Conservation (phyloP, 768 basidiomycete species). For the Lactifluus pinguis region DNA sequence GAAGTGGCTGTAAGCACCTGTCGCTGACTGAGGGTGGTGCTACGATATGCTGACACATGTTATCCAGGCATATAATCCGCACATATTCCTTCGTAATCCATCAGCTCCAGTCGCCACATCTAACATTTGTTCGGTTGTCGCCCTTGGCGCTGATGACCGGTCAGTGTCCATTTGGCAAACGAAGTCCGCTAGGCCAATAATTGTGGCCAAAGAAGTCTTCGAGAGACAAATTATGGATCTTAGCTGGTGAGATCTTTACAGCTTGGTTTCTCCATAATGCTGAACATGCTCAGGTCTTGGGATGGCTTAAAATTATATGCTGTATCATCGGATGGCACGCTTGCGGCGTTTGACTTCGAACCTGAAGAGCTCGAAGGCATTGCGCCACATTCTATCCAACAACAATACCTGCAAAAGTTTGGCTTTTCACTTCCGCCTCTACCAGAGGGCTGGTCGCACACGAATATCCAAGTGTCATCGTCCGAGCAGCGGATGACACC, state of each 20-base stretch:
- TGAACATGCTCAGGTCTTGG: conserved; percentile 54
- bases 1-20: conserved; percentile 72
- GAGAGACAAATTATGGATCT: conserved; percentile 93
- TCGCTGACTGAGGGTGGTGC: not conserved
- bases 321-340: conserved; percentile 91
- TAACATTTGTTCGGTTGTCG: conserved; percentile 87
- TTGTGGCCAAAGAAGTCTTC: conserved; percentile 91
- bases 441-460: conserved; percentile 64
- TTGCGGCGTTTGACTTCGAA: conserved; percentile 82
- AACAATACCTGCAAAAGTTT: conserved; percentile 75
- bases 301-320: conserved; percentile 91
- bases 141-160: conserved; percentile 88
- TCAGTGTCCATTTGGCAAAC: conserved; percentile 97
- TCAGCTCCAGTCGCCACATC: conserved; percentile 56
- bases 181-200: conserved; percentile 79
- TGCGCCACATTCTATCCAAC: conserved; percentile 61
- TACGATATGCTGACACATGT: not conserved
- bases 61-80: conserved; percentile 82
- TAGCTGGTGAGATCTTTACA: conserved; percentile 57
- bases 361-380: conserved; percentile 74
- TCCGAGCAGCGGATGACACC: conserved; percentile 31
- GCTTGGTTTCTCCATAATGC: not conserved
- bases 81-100: conserved; percentile 80
- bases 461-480: conserved; percentile 14
- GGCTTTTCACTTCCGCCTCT: conserved; percentile 60